Percentiles rank a stretch among this genome's conserved stretches.
Evolutionary conservation across 73 alveolate genomes (phyloP).

Genomic region (Paramecium biaurelia): DNA sequence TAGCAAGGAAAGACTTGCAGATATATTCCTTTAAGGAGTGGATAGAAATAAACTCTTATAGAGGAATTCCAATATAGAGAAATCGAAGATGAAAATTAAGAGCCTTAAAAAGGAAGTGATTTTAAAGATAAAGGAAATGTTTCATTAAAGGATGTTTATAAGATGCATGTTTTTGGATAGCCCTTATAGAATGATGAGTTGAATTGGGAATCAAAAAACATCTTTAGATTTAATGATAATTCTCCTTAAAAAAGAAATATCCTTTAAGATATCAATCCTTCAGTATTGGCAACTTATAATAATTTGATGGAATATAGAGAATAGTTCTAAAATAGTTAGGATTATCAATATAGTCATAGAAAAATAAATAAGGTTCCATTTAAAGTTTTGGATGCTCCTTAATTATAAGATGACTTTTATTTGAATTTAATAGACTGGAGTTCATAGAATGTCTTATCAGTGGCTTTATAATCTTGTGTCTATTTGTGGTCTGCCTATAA

Average conservation of each 20-base stretch:
- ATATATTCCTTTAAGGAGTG: slow-evolving; percentile 44
- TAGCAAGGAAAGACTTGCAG: slow-evolving; percentile 25
- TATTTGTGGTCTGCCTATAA: slow-evolving; percentile 81
- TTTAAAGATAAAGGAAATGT: slow-evolving; percentile 3
- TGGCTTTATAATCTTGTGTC: slow-evolving; percentile 82
- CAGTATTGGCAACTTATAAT: neutral
- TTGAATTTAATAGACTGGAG: slow-evolving; percentile 98
- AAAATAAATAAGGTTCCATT: slow-evolving; percentile 97
- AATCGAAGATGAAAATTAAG: neutral
- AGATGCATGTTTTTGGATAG: slow-evolving; percentile 43
- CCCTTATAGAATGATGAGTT: neutral
- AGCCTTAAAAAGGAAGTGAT: neutral
- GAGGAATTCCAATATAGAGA: slow-evolving; percentile 33
- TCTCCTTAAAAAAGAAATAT: neutral
- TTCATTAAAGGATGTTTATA: slow-evolving; percentile 2
- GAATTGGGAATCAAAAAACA: slow-evolving; percentile 35
- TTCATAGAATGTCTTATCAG: slow-evolving; percentile 86
- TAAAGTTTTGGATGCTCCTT: slow-evolving; percentile 99
- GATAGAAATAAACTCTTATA: neutral
- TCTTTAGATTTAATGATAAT: neutral
- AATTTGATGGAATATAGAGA: slow-evolving; percentile 23
- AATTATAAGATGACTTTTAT: slow-evolving; percentile 97
- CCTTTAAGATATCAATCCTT: neutral
- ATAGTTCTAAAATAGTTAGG: neutral
- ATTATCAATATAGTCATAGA: slow-evolving; percentile 53